Evolutionary conservation across 495 filamentous ascomycete genomes (phyloP).

Genomic region (Glonium stellatum): DNA sequence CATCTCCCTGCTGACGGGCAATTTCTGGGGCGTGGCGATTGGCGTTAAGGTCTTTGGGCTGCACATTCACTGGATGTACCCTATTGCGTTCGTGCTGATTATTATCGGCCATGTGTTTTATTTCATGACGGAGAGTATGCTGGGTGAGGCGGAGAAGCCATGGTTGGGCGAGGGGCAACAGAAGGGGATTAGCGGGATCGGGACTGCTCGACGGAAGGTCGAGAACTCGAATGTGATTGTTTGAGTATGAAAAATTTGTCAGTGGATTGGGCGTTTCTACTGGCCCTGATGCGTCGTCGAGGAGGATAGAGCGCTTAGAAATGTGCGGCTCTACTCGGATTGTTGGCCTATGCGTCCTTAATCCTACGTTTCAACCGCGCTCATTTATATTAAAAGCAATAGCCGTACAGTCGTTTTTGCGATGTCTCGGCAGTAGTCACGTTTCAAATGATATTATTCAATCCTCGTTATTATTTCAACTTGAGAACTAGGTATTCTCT

Average conservation of each 20-base stretch:
- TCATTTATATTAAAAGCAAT: too few relatives aligned
- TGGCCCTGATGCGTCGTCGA: neutral
- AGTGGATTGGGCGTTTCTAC: neutral
- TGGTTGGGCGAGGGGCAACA: constrained; percentile 88
- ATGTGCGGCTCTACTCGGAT: too few relatives aligned
- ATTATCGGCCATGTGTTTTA: constrained; percentile 77
- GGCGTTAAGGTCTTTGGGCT: constrained; percentile 79
- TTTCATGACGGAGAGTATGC: constrained; percentile 63
- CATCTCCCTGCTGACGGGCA: constrained; percentile 85
- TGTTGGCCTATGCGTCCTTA: too few relatives aligned
- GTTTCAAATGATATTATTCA: too few relatives aligned
- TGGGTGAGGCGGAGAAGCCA: constrained; percentile 91
- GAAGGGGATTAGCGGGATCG: constrained; percentile 69
- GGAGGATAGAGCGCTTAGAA: neutral
- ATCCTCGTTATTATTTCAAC: too few relatives aligned
- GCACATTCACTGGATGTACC: constrained; percentile 81
- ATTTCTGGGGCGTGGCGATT: constrained; percentile 95
- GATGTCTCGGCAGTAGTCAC: too few relatives aligned
- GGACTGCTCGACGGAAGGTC: constrained; percentile 79
- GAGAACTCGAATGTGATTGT: constrained; percentile 38
- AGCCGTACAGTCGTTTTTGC: too few relatives aligned
- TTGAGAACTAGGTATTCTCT: too few relatives aligned
- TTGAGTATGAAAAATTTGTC: neutral
- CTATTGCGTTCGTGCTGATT: constrained; percentile 88
- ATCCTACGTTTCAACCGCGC: too few relatives aligned